Percentiles rank a stretch among this genome's conserved stretches.
Evolutionary conservation across 441 rosid genomes (phyloP).

Genomic region (Syzygium syzygioides): DNA sequence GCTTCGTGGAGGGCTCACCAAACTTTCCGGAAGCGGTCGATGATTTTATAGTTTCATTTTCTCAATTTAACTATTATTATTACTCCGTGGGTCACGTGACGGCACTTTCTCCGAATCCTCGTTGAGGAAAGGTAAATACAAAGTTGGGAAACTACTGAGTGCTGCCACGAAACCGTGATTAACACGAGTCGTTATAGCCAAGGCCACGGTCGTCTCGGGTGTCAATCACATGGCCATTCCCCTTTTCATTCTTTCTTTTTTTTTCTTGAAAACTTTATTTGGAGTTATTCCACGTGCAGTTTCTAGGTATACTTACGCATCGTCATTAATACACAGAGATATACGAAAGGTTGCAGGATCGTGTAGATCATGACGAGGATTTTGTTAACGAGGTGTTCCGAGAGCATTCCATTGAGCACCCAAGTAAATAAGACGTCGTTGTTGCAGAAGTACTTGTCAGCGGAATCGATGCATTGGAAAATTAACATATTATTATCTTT

Average conservation of each 20-base stretch:
- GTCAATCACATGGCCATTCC: background rate
- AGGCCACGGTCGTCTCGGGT: background rate
- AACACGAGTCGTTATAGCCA: background rate
- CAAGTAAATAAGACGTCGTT: background rate
- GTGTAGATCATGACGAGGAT: background rate
- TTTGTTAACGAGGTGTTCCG: background rate
- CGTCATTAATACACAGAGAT: background rate
- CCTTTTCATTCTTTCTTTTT: background rate
- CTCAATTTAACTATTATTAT: background rate
- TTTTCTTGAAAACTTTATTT: background rate
- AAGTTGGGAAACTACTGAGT: background rate
- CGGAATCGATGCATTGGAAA: background rate
- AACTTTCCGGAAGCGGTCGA: background rate
- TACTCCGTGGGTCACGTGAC: background rate
- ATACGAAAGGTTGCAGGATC: background rate
- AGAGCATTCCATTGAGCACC: background rate
- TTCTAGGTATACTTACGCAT: background rate
- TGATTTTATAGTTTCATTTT: background rate
- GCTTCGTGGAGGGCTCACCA: background rate
- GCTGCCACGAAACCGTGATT: background rate
- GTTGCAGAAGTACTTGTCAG: fast-evolving
- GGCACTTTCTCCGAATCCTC: background rate
- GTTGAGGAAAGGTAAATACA: background rate
- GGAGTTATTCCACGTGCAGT: background rate
- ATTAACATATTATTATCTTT: background rate